Conservation (phyloP, 352 stramenopile genomes). For the Globisporangium okanoganense region DNA sequence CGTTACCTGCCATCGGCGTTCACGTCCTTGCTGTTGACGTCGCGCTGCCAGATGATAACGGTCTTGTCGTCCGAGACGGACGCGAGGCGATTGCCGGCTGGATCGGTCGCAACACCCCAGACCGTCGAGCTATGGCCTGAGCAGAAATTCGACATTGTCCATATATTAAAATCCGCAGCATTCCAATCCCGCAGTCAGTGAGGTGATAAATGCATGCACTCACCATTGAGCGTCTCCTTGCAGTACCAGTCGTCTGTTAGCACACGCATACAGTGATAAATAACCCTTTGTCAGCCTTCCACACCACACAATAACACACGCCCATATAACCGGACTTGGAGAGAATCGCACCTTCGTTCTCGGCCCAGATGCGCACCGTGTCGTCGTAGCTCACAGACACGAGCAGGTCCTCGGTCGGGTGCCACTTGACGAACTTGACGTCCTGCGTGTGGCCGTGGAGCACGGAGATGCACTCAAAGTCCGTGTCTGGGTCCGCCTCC, state of each 20-base stretch:
- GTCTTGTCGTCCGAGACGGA: constrained; percentile 90
- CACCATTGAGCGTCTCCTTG: constrained; percentile 86
- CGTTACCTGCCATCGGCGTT: constrained; percentile 43
- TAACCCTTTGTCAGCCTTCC: background rate
- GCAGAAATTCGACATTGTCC: background rate
- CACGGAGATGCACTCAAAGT: constrained; percentile 98
- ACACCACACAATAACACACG: background rate
- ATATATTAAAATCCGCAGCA: background rate
- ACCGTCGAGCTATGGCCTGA: constrained; percentile 91
- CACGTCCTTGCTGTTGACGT: constrained; percentile 54
- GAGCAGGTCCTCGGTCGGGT: constrained; percentile 82
- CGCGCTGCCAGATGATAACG: constrained; percentile 91
- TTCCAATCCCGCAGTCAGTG: background rate
- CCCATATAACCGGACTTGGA: background rate
- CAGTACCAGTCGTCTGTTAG: constrained; percentile 95
- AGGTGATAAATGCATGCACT: background rate
- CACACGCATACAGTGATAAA: background rate
- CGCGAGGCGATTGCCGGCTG: constrained; percentile 74
- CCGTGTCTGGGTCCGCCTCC: constrained; percentile 92
- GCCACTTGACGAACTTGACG: constrained; percentile 95
- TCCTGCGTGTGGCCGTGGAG: constrained; percentile 95
- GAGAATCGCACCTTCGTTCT: constrained; percentile 69
- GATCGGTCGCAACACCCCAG: constrained; percentile 88
- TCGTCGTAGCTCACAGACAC: constrained; percentile 95
- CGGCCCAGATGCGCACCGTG: constrained; percentile 94